Percentiles rank a stretch among this genome's conserved stretches.
Evolutionary conservation across 148 eudicot genomes (phyloP).

Genomic region (Rhododendron ovatum): DNA sequence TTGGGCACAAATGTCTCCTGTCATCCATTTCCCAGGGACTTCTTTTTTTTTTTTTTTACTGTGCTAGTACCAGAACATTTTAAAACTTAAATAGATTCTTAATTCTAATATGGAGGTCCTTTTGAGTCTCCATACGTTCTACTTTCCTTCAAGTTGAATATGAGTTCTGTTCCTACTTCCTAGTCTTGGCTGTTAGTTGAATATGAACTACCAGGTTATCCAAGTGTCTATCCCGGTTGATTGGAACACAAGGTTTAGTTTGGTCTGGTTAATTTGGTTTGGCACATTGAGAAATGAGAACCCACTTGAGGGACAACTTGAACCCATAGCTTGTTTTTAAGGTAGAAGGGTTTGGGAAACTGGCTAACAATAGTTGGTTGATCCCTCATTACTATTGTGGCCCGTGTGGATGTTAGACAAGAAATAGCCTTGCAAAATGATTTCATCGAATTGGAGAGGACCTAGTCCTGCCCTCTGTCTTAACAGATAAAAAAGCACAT

Average conservation of each 20-base stretch:
- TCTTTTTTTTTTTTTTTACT: neutral
- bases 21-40: neutral
- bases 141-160: neutral
- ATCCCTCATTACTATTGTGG: neutral
- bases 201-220: neutral
- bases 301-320: neutral
- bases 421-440: neutral
- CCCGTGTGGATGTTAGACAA: neutral
- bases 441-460: neutral
- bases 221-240: neutral
- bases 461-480: neutral
- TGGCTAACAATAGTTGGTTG: neutral
- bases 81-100: neutral
- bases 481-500: neutral
- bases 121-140: neutral
- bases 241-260: neutral
- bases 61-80: neutral
- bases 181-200: neutral
- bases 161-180: neutral
- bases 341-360: neutral
- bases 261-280: neutral
- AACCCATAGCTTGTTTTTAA: neutral
- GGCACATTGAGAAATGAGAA: neutral
- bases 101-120: neutral
- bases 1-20: slow-evolving; percentile 5